Evolutionary conservation across 2,329 filamentous ascomycete species (phyloP).

Genomic region (Ceratocystis colombiana): DNA sequence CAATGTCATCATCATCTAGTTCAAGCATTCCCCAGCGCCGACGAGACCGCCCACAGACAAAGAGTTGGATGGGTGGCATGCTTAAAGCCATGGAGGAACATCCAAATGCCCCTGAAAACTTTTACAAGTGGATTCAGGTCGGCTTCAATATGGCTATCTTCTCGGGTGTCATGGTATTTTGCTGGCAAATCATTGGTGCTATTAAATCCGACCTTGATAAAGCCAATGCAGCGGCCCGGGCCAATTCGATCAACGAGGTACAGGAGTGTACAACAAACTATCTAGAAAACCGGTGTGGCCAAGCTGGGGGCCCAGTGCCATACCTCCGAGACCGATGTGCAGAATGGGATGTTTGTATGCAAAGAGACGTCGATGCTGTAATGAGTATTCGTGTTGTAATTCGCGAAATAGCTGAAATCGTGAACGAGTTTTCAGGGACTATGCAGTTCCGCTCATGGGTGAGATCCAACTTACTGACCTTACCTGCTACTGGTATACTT

Average conservation of each 20-base stretch:
- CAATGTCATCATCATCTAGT: conserved; percentile 20
- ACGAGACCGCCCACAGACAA: conserved; percentile 22
- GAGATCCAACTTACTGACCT: conserved; percentile 28
- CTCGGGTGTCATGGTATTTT: conserved; percentile 48
- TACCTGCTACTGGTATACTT: neutral
- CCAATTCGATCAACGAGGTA: conserved; percentile 62
- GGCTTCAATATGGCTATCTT: conserved; percentile 55
- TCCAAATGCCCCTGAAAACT: conserved; percentile 48
- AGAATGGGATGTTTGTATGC: conserved; percentile 82
- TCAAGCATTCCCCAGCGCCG: conserved; percentile 27
- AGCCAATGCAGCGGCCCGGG: conserved; percentile 58
- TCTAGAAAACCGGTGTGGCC: conserved; percentile 61
- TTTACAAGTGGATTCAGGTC: conserved; percentile 50
- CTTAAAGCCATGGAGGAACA: conserved; percentile 47
- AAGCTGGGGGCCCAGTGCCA: conserved; percentile 47
- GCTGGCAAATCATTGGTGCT: conserved; percentile 58
- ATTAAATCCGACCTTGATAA: conserved; percentile 66
- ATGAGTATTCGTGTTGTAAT: conserved; percentile 73
- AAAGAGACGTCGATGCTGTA: conserved; percentile 65
- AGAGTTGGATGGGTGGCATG: conserved; percentile 36
- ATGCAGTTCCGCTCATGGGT: conserved; percentile 72
- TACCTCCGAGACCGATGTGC: conserved; percentile 64
- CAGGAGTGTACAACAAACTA: conserved; percentile 64
- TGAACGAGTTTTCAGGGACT: conserved; percentile 85
- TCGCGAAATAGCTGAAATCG: conserved; percentile 80